A percentile compares a stretch with the other conserved stretches of the same genome.
These are phyloP conservation scores for Globisporangium uncinulatum DNA, from an alignment of 352 stramenopile genomes.

Conservation along the genomic window DNA sequence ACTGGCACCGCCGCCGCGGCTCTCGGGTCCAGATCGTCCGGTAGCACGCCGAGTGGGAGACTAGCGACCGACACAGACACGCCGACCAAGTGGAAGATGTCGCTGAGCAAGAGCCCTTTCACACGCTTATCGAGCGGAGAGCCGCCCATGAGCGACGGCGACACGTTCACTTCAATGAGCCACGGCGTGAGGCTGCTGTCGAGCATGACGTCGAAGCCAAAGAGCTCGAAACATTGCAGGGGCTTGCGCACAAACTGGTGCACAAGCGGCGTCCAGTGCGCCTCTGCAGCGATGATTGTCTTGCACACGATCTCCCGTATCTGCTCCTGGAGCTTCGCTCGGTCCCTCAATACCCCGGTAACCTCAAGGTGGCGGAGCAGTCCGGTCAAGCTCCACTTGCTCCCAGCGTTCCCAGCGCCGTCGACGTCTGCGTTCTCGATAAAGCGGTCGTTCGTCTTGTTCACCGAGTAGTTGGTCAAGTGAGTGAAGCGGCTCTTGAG, in stretches of 20 bases:
- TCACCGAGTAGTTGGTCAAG: conserved; percentile 92
- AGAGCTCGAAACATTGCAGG: conserved; percentile 85
- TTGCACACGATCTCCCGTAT: conserved; percentile 19
- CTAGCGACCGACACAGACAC: conserved; percentile 17
- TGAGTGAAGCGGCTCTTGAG: conserved; percentile 82
- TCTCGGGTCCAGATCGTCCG: conserved; percentile 35
- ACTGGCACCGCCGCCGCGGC: conserved; percentile 35
- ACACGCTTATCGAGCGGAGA: conserved; percentile 86
- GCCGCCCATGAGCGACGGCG: conserved; percentile 81
- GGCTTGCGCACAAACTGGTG: conserved; percentile 89
- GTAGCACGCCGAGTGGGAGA: conserved; percentile 32
- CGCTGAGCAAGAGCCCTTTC: conserved; percentile 86
- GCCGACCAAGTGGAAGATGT: conserved; percentile 79
- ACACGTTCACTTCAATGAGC: conserved; percentile 91
- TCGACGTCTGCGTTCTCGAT: conserved; percentile 64
- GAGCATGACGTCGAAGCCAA: conserved; percentile 86
- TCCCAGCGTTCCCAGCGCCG: conserved; percentile 26
- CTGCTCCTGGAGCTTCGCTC: conserved; percentile 31
- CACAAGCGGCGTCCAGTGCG: conserved; percentile 30
- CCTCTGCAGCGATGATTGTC: not conserved
- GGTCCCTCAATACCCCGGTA: conserved; percentile 10
- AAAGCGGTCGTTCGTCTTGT: conserved; percentile 86
- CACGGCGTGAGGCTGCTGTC: conserved; percentile 75
- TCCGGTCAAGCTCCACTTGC: conserved; percentile 80
- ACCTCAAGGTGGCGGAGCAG: conserved; percentile 43